Conservation (phyloP, 441 rosid species). For the Pelargonium fulgidum region DNA sequence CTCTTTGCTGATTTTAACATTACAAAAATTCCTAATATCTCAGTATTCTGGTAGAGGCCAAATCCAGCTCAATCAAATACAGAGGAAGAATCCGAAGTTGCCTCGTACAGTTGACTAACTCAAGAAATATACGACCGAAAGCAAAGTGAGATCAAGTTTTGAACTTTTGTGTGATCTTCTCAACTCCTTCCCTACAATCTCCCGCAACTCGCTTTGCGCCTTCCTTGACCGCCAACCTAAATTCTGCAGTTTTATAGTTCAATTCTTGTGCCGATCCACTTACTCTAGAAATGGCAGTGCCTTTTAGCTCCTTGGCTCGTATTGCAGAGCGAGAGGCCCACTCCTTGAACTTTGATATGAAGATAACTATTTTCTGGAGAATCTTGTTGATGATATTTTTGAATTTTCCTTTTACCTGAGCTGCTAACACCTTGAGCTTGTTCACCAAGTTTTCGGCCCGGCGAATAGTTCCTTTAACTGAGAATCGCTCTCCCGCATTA, state of each 20-base stretch:
- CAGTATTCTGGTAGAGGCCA: no score
- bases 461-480: constrained; percentile 52
- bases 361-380: constrained; percentile 34
- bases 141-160: constrained; percentile 29
- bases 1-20: no score
- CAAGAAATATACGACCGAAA: no score
- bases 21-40: no score
- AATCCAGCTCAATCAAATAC: no score
- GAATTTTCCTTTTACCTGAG: constrained; percentile 46
- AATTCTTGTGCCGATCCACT: constrained; percentile 41
- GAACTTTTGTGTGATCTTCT: constrained; percentile 72
- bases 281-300: constrained; percentile 29
- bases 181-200: constrained; percentile 64
- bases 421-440: constrained; percentile 59
- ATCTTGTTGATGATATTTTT: constrained; percentile 45
- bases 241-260: constrained; percentile 43
- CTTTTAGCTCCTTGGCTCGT: constrained; percentile 39
- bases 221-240: constrained; percentile 44
- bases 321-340: constrained; percentile 30
- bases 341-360: constrained; percentile 42
- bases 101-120: no score
- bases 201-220: constrained; percentile 59
- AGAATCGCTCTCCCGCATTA: constrained; percentile 39
- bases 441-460: constrained; percentile 54
- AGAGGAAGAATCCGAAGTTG: no score